A percentile compares a stretch with the other conserved stretches of the same genome.
These are phyloP conservation scores for Trametes elegans DNA, from an alignment of 768 basidiomycete species.

Conservation along the genomic window DNA sequence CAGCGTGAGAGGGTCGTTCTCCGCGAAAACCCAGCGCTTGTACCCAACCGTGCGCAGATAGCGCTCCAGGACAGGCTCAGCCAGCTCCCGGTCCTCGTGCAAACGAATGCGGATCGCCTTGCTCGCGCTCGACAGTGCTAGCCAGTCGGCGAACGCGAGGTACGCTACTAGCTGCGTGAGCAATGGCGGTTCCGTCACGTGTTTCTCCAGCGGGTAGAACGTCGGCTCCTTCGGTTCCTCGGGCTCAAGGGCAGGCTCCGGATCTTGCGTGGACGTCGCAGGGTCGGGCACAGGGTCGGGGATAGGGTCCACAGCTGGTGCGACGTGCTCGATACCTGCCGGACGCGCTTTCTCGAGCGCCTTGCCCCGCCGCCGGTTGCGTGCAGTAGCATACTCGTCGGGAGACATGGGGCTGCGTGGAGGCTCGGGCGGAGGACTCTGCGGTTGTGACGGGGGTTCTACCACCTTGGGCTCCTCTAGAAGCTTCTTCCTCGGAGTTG, in stretches of 20 bases:
- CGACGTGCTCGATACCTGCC: conserved; percentile 31
- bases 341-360: conserved; percentile 41
- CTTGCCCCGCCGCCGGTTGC: conserved; percentile 39
- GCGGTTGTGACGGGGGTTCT: conserved; percentile 23
- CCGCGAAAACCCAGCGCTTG: conserved; percentile 50
- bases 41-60: conserved; percentile 76
- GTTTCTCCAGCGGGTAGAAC: conserved; percentile 52
- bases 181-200: conserved; percentile 52
- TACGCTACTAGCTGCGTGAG: conserved; percentile 55
- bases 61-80: conserved; percentile 67
- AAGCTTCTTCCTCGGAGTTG: background rate
- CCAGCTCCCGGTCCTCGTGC: conserved; percentile 46
- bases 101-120: conserved; percentile 50
- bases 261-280: background rate
- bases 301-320: conserved; percentile 23
- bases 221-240: conserved; percentile 20
- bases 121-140: conserved; percentile 51
- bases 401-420: conserved; percentile 31
- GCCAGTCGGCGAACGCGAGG: conserved; percentile 74
- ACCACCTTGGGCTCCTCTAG: background rate
- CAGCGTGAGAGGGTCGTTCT: conserved; percentile 57
- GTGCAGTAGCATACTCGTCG: conserved; percentile 40
- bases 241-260: conserved; percentile 22
- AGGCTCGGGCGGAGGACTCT: conserved; percentile 12
- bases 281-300: background rate